These are phyloP conservation scores for Phialocephala sp. DNA, from an alignment of 2,329 filamentous ascomycete genomes.

Conservation along the genomic window DNA sequence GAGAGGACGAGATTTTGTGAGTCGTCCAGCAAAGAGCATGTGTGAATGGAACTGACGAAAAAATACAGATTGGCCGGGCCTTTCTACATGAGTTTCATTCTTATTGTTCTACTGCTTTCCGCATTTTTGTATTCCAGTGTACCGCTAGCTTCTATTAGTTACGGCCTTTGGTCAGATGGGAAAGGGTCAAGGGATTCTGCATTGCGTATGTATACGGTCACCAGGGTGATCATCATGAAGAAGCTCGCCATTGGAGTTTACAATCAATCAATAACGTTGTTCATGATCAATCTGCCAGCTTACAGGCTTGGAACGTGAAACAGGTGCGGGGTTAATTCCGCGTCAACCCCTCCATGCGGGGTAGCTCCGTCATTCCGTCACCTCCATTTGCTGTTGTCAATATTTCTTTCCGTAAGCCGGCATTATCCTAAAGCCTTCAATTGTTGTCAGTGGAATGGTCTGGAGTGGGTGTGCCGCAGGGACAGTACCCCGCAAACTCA, in stretches of 20 bases:
- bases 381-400: neutral
- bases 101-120: neutral
- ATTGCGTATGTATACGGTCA: too few relatives aligned
- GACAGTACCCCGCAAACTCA: slow-evolving; percentile 1
- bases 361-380: slow-evolving; percentile 2
- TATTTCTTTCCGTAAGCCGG: neutral
- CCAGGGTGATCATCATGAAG: too few relatives aligned
- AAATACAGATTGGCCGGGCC: slow-evolving; percentile 41
- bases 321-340: slow-evolving; percentile 6
- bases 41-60: neutral
- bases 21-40: slow-evolving; percentile 36
- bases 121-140: too few relatives aligned
- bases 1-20: slow-evolving; percentile 55
- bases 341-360: neutral
- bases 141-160: too few relatives aligned
- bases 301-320: too few relatives aligned
- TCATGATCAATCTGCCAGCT: too few relatives aligned
- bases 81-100: slow-evolving; percentile 31
- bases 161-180: too few relatives aligned
- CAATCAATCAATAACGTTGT: too few relatives aligned
- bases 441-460: neutral
- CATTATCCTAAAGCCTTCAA: neutral
- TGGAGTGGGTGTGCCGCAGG: neutral
- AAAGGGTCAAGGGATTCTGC: neutral
- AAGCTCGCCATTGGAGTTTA: too few relatives aligned